Percentiles rank a stretch among this genome's conserved stretches.
Conservation (phyloP, 78 protist species). For the Mantamonas sphyraenae region DNA sequence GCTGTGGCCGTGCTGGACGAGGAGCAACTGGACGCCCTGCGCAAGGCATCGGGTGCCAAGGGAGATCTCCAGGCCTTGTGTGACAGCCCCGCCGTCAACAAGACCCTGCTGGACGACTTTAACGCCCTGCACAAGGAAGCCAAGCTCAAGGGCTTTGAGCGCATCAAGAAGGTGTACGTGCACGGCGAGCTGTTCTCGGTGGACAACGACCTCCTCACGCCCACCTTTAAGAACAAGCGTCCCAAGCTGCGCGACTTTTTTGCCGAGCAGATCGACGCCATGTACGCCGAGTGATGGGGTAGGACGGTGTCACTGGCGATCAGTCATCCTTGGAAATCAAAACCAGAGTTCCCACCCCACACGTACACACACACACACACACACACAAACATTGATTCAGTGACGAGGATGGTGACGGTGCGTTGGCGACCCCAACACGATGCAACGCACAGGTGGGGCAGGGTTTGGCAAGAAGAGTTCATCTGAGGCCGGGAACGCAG, state of each 20-base stretch:
- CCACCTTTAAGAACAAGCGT: constrained; percentile 18
- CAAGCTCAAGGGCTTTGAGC: constrained; percentile 47
- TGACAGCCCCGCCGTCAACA: constrained; percentile 11
- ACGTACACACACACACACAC: no score
- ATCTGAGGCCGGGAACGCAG: no score
- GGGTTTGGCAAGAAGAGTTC: no score
- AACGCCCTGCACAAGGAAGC: constrained; percentile 30
- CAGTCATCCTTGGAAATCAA: no score
- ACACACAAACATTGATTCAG: no score
- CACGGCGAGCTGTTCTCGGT: not conserved
- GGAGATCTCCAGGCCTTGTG: constrained; percentile 13
- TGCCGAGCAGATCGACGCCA: constrained; percentile 18
- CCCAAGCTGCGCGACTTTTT: constrained; percentile 39
- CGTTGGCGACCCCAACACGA: no score
- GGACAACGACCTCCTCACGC: constrained; percentile 12
- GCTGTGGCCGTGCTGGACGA: constrained; percentile 55
- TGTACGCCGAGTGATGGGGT: constrained; percentile 36
- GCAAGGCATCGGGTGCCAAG: constrained; percentile 9
- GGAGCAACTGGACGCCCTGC: constrained; percentile 4
- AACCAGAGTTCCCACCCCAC: no score
- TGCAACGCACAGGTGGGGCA: no score
- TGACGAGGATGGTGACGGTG: no score
- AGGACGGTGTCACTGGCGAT: no score
- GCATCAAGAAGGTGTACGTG: constrained; percentile 33
- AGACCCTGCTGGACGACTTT: constrained; percentile 33